These are phyloP conservation scores for Coriaria nepalensis DNA, from an alignment of 306 rosid species.

Conservation along the genomic window DNA sequence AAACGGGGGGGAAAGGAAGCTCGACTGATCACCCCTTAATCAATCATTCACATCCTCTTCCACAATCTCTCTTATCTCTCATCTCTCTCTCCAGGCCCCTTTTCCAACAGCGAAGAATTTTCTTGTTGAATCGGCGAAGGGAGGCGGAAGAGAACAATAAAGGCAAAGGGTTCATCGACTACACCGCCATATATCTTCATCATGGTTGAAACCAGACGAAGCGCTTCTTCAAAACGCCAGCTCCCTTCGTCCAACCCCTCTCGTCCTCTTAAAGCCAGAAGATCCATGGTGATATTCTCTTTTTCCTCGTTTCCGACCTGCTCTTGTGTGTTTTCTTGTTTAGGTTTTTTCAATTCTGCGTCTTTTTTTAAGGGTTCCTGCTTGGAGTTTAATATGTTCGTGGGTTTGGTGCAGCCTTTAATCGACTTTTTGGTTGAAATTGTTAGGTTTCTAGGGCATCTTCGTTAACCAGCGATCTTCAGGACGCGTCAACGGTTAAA, in stretches of 20 bases:
- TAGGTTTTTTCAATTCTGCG: background rate
- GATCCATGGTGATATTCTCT: conserved; percentile 54
- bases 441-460: conserved; percentile 57
- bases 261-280: conserved; percentile 52
- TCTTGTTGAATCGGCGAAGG: conserved; percentile 33
- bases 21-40: conserved; percentile 15
- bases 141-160: background rate
- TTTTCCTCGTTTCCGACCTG: background rate
- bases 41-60: conserved; percentile 21
- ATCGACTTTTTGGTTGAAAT: conserved; percentile 18
- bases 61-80: conserved; percentile 13
- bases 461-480: conserved; percentile 42
- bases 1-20: no score
- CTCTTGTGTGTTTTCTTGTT: background rate
- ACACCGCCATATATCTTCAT: background rate
- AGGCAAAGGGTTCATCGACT: background rate
- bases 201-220: conserved; percentile 95
- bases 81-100: conserved; percentile 11
- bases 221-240: conserved; percentile 81
- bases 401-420: conserved; percentile 16
- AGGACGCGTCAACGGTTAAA: conserved; percentile 28
- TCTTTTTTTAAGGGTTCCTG: conserved; percentile 3
- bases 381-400: conserved; percentile 8
- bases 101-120: background rate
- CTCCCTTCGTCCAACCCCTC: conserved; percentile 34